Evolutionary conservation across 208 protist genomes (phyloP), one percentile per base, ranked within the genome.

Genomic region (Leishmania martiniquensis): DNA sequence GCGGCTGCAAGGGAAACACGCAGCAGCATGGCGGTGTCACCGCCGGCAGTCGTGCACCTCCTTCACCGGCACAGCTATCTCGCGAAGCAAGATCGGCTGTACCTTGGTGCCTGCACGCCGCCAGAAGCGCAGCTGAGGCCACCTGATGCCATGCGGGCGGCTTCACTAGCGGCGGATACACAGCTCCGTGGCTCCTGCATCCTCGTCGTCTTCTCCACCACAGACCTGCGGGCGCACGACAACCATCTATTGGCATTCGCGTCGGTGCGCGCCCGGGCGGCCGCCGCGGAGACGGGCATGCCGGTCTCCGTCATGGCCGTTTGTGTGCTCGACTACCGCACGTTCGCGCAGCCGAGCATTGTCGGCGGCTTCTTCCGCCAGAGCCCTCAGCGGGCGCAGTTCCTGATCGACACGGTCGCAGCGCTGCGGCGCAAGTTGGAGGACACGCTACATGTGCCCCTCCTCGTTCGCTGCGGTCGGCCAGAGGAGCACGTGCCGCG

Each of bases 161-260:
- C 52, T 45, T 7, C 52, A 49, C 49, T 22, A 74, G n/a, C 13
- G 44, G 52, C 65, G 42, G n/a, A 25, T 42, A 15, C 70, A 74
- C 51, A 47, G 49, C 70, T 3, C 22, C 70, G 34, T 9, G 69
- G 54, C 20, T 34, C 67, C 52, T 96, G 93, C 55, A 77, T 97
- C 15, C 71, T 97, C 59, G 91, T 96, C 32, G 91, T 95, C 39
- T 96, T 94, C 84, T 85, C 86, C 29, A 73, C 86, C 22, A 97
- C 93, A 70, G 95, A 98, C 66, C 77, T 98, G 59, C 95, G 95
- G 32, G 85, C 94, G 42, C 93, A 96, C 74, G 95, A 98, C 78
- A 92, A 97, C 83, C 91, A 98, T 77, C 76, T 87, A 25, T 86
- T 98, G 29, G 90, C 93, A 0, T 80, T 98, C 32, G 95, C 95